phyloP scores from a whole-genome alignment of 768 basidiomycete genomes.

The Auricularia sp. region DNA sequence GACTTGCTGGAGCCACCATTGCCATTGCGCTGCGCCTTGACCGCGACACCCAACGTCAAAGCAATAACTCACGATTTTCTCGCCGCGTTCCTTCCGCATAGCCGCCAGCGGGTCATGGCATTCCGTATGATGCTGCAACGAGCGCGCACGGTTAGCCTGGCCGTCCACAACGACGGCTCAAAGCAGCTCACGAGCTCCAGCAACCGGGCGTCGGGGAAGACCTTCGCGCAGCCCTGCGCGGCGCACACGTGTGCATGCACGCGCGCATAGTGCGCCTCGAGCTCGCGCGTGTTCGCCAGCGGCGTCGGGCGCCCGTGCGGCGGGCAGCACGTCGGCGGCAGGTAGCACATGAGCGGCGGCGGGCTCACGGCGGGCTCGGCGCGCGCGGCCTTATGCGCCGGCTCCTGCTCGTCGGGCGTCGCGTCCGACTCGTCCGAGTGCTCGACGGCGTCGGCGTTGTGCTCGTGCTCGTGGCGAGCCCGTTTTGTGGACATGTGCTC shows the following conservation, averaged over 20 bases:
- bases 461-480: too few relatives aligned
- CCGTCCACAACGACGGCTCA: background rate
- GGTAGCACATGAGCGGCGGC: constrained; percentile 47
- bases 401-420: too few relatives aligned
- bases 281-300: constrained; percentile 54
- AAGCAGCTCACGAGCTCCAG: constrained; percentile 59
- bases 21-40: background rate
- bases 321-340: constrained; percentile 74
- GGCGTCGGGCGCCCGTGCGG: constrained; percentile 45
- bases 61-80: constrained; percentile 60
- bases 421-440: too few relatives aligned
- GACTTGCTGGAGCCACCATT: background rate
- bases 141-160: background rate
- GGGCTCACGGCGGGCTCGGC: too few relatives aligned
- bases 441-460: too few relatives aligned
- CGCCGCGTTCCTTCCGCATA: constrained; percentile 64
- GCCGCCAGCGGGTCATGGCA: constrained; percentile 81
- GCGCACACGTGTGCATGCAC: constrained; percentile 81
- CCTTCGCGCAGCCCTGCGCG: constrained; percentile 54
- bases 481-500: too few relatives aligned
- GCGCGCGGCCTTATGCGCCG: too few relatives aligned
- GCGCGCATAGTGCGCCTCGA: constrained; percentile 74
- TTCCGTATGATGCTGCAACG: constrained; percentile 64
- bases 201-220: constrained; percentile 75
- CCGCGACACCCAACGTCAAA: background rate